Base-by-base conservation (phyloP, 192 early-diverging fungal genomes). In the Chytriomyces sp. region DNA sequence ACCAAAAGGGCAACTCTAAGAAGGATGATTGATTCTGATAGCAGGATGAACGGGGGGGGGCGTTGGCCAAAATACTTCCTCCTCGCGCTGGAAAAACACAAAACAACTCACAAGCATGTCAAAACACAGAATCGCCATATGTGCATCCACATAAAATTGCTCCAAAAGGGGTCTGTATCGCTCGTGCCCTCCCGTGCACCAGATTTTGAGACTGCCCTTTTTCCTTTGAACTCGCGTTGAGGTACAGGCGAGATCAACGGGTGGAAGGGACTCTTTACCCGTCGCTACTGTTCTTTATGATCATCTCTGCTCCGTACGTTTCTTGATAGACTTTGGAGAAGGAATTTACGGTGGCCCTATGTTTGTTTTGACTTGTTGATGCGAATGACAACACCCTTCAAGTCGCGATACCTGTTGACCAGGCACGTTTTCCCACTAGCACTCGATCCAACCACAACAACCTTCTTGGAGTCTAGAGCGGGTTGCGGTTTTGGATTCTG, bases 291-390 rank as follows among this genome's bases (percentile, higher is more conserved):
- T 63, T 79, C 57, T 85, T 85, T 22, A 84, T 67, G 54, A 74
- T 74, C 4, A 84, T 56, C 66, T 87, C 86, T 3, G 84, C 80
- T 6, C 86, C 86, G 71, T 85, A 84, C 14, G 86, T 86, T 61
- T 85, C 82, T 31, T 63, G 73, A 59, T 87, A 87, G 5, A 85
- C 81, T 32, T 60, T 52, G 10, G 77, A 73, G 71, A 74, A 87
- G 4, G 79, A 74, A 36, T 85, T 85, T 12, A 70, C 39, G 10
- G 86, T 64, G 1, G 77, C 73, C 49, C 84, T 85, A n/a, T 49
- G 14, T 0, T 49, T 49, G 14, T 14, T 49, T 49, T 49, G 1
- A 22, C 22, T 3, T 3, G 44, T n/a, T 14, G 39, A 33, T 41
- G n/a, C 8, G 26, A 40, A 10, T 36, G n/a, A 65, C 40, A 22